These are phyloP conservation scores for Alloteropsis angusta DNA, from an alignment of 202 grass and related monocot genomes.

Conservation along the genomic window DNA sequence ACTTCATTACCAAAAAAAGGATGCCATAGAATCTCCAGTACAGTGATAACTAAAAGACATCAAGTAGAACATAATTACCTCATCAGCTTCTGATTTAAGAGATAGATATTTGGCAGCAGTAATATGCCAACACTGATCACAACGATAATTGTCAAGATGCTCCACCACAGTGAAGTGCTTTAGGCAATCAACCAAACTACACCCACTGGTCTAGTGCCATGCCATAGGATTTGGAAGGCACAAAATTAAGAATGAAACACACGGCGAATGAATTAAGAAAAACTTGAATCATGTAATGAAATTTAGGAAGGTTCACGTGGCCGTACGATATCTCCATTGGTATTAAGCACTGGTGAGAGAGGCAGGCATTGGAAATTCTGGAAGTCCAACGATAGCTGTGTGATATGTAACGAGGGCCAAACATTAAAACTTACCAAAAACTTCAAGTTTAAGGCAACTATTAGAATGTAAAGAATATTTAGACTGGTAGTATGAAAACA, in stretches of 20 bases:
- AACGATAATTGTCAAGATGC: constrained; percentile 73
- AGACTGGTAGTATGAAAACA: background rate
- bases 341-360: constrained; percentile 53
- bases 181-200: constrained; percentile 71
- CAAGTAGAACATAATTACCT: constrained; percentile 40
- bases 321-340: constrained; percentile 80
- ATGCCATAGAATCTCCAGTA: background rate
- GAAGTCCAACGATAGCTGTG: constrained; percentile 76
- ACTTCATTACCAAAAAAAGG: constrained; percentile 15
- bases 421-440: constrained; percentile 1
- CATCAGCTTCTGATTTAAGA: constrained; percentile 42
- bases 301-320: constrained; percentile 23
- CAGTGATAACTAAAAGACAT: background rate
- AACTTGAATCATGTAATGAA: background rate
- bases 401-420: constrained; percentile 17
- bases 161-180: constrained; percentile 67
- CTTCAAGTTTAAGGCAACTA: background rate
- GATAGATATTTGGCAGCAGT: constrained; percentile 62
- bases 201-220: constrained; percentile 51
- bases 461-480: background rate
- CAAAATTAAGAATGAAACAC: constrained; percentile 24
- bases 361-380: constrained; percentile 81
- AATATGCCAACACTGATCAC: constrained; percentile 81
- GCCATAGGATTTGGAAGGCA: constrained; percentile 6
- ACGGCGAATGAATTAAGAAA: background rate